Percentiles rank a stretch among this genome's conserved stretches.
These are phyloP conservation scores for Erythrobasidium hasegawianum DNA, from an alignment of 1,284 basidiomycete species.

Conservation along the genomic window DNA sequence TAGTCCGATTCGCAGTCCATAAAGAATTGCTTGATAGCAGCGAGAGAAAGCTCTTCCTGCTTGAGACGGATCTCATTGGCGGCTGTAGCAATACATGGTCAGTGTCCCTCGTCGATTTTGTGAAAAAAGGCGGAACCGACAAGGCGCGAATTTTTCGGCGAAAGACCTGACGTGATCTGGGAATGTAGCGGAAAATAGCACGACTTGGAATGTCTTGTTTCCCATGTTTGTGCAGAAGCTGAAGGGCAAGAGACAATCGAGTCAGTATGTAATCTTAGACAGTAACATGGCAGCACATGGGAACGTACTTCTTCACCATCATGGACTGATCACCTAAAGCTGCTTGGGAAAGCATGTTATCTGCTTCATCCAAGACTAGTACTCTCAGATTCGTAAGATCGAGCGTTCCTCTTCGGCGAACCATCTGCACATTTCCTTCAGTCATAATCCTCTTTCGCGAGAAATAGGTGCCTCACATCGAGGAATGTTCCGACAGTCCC, in stretches of 20 bases:
- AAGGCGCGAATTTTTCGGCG: slow-evolving; percentile 84
- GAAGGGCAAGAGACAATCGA: not conserved
- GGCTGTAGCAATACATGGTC: slow-evolving; percentile 45
- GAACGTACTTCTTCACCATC: slow-evolving; percentile 82
- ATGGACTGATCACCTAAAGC: slow-evolving; percentile 90
- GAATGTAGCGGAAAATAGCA: slow-evolving; percentile 98
- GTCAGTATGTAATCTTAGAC: no score
- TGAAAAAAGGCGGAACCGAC: not conserved
- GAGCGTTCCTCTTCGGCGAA: slow-evolving; percentile 52
- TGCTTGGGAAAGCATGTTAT: slow-evolving; percentile 97
- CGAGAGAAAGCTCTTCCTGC: slow-evolving; percentile 89
- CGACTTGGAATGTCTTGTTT: slow-evolving; percentile 66
- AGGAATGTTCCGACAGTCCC: slow-evolving; percentile 95
- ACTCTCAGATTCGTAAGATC: slow-evolving; percentile 80
- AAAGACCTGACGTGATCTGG: slow-evolving; percentile 86
- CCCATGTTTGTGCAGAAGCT: slow-evolving; percentile 29
- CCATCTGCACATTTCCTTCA: slow-evolving; percentile 51
- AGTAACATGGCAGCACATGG: not conserved
- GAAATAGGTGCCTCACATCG: slow-evolving; percentile 74
- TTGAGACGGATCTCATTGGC: slow-evolving; percentile 96
- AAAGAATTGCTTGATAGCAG: slow-evolving; percentile 95
- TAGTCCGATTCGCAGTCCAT: slow-evolving; percentile 70
- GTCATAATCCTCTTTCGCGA: no score
- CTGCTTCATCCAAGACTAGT: slow-evolving; percentile 96
- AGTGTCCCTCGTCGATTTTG: not conserved